Evolutionary conservation across 192 early-diverging fungal genomes (phyloP).

Genomic region (Coemansia asiatica): DNA sequence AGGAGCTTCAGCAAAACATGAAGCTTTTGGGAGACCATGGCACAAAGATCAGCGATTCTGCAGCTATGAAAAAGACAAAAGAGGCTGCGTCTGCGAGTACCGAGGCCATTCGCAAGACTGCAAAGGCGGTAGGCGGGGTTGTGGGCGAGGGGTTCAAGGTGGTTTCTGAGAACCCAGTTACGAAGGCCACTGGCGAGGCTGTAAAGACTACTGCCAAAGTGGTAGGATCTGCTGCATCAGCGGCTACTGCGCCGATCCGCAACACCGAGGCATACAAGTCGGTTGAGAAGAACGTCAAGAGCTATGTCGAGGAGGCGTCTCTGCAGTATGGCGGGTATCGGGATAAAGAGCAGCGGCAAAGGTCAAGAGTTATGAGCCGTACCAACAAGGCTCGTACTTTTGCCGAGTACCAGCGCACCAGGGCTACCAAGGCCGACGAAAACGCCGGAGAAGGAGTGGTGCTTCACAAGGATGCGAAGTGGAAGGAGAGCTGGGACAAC

Average conservation of each 20-base stretch:
- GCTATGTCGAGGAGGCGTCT: conserved; percentile 69
- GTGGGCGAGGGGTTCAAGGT: conserved; percentile 67
- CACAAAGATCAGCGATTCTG: conserved; percentile 79
- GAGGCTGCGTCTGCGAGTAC: conserved; percentile 59
- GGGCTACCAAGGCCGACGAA: conserved; percentile 47
- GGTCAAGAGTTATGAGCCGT: conserved; percentile 43
- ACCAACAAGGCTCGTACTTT: conserved; percentile 48
- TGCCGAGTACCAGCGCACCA: conserved; percentile 53
- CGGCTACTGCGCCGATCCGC: conserved; percentile 66
- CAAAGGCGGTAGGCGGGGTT: conserved; percentile 65
- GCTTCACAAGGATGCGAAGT: conserved; percentile 81
- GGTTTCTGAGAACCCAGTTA: conserved; percentile 72
- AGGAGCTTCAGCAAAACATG: conserved; percentile 88
- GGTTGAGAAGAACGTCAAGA: conserved; percentile 64
- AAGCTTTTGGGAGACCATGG: conserved; percentile 85
- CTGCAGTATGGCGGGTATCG: conserved; percentile 73
- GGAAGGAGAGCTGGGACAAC: conserved; percentile 88
- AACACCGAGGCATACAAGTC: conserved; percentile 66
- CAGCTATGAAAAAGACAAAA: conserved; percentile 84
- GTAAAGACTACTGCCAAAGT: conserved; percentile 65
- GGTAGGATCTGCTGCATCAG: conserved; percentile 63
- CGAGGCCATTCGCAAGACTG: conserved; percentile 70
- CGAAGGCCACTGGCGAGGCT: conserved; percentile 75
- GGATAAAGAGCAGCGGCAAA: conserved; percentile 68
- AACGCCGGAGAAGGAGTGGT: conserved; percentile 76